Conservation (phyloP, 257 asterid species). For the Penstemon barbatus region DNA sequence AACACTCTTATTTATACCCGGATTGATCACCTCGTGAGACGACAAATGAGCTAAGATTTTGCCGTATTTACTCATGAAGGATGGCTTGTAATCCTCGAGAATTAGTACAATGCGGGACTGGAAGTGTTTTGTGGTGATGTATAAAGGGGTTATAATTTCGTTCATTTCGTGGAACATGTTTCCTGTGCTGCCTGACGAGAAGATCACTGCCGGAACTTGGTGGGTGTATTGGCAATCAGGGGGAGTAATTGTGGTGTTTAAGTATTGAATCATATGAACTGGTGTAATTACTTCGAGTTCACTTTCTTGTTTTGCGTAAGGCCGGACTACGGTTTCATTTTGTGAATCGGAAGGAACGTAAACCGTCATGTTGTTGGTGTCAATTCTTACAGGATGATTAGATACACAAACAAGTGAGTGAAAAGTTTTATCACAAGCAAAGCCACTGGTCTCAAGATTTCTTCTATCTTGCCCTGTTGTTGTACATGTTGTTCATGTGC, state of each 20-base stretch:
- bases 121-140: conserved; percentile 56
- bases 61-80: conserved; percentile 54
- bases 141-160: conserved; percentile 75
- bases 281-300: conserved; percentile 38
- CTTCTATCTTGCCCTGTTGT: conserved; percentile 51
- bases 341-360: conserved; percentile 31
- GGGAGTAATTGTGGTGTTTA: conserved; percentile 15
- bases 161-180: conserved; percentile 82
- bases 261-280: conserved; percentile 44
- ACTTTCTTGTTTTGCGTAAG: conserved; percentile 65
- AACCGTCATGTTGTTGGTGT: conserved; percentile 47
- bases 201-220: conserved; percentile 66
- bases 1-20: conserved; percentile 45
- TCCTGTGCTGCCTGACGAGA: conserved; percentile 80
- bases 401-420: conserved; percentile 54
- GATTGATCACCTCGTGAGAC: conserved; percentile 44
- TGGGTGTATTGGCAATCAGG: conserved; percentile 46
- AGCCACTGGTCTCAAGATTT: conserved; percentile 43
- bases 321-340: conserved; percentile 38
- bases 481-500: background rate
- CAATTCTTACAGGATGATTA: conserved; percentile 37
- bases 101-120: conserved; percentile 48
- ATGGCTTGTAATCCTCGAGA: conserved; percentile 52
- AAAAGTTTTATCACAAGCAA: conserved; percentile 38
- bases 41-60: conserved; percentile 48